phyloP scores from a whole-genome alignment of 208 protist genomes.

The Acanthamoeba castellanii region DNA sequence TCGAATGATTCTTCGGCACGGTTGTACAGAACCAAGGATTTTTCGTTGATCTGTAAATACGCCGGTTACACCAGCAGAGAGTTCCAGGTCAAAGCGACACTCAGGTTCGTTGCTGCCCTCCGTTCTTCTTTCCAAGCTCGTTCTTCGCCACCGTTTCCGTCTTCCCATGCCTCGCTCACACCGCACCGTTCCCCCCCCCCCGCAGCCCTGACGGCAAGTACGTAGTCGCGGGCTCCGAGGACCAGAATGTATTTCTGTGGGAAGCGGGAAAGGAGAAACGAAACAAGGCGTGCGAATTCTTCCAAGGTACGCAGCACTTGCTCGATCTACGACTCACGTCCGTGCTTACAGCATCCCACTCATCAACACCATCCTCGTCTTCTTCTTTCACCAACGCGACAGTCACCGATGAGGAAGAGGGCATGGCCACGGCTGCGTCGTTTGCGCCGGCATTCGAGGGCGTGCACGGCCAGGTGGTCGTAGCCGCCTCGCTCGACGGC shows the following conservation, averaged over 20 bases:
- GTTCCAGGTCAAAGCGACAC: slow-evolving; percentile 53
- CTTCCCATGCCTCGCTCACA: background rate
- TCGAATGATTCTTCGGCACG: slow-evolving; percentile 87
- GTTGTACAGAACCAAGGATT: slow-evolving; percentile 85
- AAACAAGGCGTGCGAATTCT: slow-evolving; percentile 63
- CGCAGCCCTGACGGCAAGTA: slow-evolving; percentile 32
- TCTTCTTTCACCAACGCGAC: background rate
- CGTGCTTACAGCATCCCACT: background rate
- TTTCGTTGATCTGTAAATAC: slow-evolving; percentile 84
- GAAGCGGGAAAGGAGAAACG: slow-evolving; percentile 49
- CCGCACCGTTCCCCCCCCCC: background rate
- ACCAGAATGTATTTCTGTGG: slow-evolving; percentile 52
- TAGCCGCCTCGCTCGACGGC: slow-evolving; percentile 52
- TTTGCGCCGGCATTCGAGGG: slow-evolving; percentile 29
- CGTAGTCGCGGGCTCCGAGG: slow-evolving; percentile 33
- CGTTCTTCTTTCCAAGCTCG: background rate
- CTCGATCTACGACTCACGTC: background rate
- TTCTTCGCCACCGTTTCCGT: background rate
- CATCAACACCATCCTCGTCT: too few relatives aligned
- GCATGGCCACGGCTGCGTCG: slow-evolving; percentile 17
- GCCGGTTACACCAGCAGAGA: slow-evolving; percentile 48
- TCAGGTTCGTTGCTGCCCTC: background rate
- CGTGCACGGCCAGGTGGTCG: slow-evolving; percentile 7
- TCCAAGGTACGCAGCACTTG: background rate
- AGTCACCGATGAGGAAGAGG: slow-evolving; percentile 19